Evolutionary conservation across 495 filamentous ascomycete species (phyloP).

Genomic region (Aspergillus mulundensis): DNA sequence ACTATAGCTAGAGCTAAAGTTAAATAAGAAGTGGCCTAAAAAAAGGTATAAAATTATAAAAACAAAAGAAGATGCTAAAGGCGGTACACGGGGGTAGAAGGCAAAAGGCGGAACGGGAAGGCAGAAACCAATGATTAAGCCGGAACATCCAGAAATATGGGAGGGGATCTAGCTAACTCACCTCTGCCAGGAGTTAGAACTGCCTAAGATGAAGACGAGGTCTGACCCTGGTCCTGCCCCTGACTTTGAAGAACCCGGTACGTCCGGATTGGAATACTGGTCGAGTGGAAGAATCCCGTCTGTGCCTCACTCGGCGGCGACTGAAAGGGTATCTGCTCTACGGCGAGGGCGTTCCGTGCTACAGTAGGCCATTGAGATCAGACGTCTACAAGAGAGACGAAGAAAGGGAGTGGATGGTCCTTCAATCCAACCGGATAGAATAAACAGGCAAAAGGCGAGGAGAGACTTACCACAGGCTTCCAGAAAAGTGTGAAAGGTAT

Average conservation of each 20-base stretch:
- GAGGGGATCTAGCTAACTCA: no score
- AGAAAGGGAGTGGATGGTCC: neutral
- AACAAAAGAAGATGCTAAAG: no score
- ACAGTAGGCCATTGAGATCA: neutral
- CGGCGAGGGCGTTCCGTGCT: constrained; percentile 28
- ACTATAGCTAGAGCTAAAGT: no score
- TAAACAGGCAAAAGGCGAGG: neutral
- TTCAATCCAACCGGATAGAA: neutral
- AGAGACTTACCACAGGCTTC: constrained; percentile 51
- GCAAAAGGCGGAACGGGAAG: no score
- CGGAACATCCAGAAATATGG: no score
- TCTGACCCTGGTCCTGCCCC: neutral
- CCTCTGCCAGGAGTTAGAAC: neutral
- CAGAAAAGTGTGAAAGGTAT: constrained; percentile 57
- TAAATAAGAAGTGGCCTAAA: no score
- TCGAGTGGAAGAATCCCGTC: constrained; percentile 55
- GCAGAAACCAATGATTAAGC: no score
- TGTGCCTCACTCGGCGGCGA: constrained; percentile 44
- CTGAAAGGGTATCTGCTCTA: constrained; percentile 42
- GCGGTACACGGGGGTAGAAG: no score
- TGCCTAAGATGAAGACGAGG: neutral
- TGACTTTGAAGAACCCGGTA: constrained; percentile 37
- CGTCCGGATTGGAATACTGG: constrained; percentile 46
- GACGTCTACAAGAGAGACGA: neutral
- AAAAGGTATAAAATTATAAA: no score